Evolutionary conservation across 73 alveolate species (phyloP), one percentile per base, ranked within the genome.

Genomic region (Uronychia binucleata): DNA sequence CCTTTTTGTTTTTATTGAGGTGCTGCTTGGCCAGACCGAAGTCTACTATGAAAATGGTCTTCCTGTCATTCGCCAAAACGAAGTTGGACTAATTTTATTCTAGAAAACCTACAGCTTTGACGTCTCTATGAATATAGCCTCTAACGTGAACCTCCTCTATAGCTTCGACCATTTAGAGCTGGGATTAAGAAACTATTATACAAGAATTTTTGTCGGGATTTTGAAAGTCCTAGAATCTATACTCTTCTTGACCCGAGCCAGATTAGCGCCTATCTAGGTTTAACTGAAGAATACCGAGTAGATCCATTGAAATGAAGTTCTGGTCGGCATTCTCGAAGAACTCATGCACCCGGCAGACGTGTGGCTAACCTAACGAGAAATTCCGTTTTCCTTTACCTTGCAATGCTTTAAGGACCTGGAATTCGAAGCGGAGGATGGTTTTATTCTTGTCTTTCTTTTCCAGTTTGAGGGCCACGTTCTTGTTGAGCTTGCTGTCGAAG

Each of bases 11-110:
- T 33, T 82, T 84, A 34, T 92, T 87, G 33, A 89, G 46, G 81
- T 94, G 91, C 59, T 81, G 87, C 83, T 92, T 92, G 28, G 96
- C 97, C 30, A 94, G 87, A 0, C 98, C 98, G 30, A 88, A 88
- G 77, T 88, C 94, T 0, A 84, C 94, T 13, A 88, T 82, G 57
- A n/a, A 88, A 0, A 88, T 82, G 11, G 59, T 89, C 60, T 83
- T 75, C 32, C 57, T 82, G 81, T 88, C 91, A 59, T 78, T 34
- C 13, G 88, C 77, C 14, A 88, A 76, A n/a, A 88, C 94, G 77
- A 88, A 88, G 74, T 88, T 88, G 5, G 94, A 88, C 94, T 88
- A 30, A 32, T 26, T 0, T 29, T 0, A 33, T 1, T 1, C 31
- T 1, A n/a, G 28, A 29, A 28, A 0, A 31, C 88, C 34, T 88